Evolutionary conservation across 2,329 filamentous ascomycete species (phyloP), one percentile per base, ranked within the genome.

Genomic region (Aureobasidium sp.): DNA sequence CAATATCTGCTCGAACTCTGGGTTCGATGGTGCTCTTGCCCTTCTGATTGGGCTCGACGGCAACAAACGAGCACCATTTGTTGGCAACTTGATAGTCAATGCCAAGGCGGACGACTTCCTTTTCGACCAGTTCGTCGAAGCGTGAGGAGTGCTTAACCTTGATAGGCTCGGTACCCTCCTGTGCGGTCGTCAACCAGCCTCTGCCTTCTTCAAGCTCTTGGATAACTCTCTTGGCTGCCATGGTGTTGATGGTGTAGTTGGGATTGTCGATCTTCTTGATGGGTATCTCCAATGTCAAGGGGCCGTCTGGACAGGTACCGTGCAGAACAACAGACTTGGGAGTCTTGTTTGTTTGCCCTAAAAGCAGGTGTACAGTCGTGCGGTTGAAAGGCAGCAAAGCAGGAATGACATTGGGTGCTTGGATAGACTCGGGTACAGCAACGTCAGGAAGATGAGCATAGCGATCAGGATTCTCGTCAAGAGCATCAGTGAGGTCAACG

Each of bases 61-160:
- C 88, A 3, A 91, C 84, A 65, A 91, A 91, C 0, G 87, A 89
- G 68, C 84, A 88, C 82, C 84, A 89, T 69, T 86, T 88, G 1
- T 86, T 83, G 2, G 80, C 83, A 9, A 91, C 82, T 67, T 89
- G 86, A 68, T 84, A 89, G 62, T 80, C 77, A 14, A 86, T 79
- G 0, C 88, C 87, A 0, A 91, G 76, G 0, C 82, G 76, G 1
- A 90, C 85, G 9, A 82, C 86, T 69, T 91, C 87, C 1, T 81
- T 79, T 70, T 87, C 81, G 0, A 86, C 81, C 68, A 90, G 79
- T 51, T 84, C 81, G 14, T 79, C 72, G 69, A 87, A 86, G 4
- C 77, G 79, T 17, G 78, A 77, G 4, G 77, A 71, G 45, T 81
- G 76, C 52, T 76, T 73, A 5, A 82, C 73, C 49, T 73, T 74